phyloP scores from a whole-genome alignment of 768 basidiomycete genomes.

The Coprinopsis strossmayeri region DNA sequence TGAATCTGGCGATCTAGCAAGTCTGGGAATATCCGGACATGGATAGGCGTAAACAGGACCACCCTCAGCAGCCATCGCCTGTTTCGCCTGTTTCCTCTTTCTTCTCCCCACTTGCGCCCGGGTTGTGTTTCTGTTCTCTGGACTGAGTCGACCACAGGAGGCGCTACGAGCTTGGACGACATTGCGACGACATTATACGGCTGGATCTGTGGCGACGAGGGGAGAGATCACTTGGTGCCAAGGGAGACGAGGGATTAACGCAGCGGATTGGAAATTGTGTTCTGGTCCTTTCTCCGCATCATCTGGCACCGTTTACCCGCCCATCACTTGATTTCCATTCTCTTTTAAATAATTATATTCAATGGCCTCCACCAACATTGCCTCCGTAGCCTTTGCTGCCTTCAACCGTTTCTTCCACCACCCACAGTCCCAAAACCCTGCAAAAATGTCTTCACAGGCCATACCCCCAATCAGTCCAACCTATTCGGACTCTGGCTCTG shows the following conservation, averaged over 20 bases:
- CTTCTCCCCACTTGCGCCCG: background rate
- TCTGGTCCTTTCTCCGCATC: slow-evolving; percentile 5
- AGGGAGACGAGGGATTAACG: background rate
- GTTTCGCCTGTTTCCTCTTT: background rate
- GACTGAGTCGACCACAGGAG: background rate
- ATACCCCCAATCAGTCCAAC: background rate
- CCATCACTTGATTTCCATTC: slow-evolving; percentile 3
- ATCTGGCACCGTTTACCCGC: slow-evolving; percentile 3
- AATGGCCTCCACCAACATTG: slow-evolving; percentile 1
- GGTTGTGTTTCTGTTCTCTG: too few species aligned
- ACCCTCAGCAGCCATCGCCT: too few species aligned
- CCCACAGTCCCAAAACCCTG: background rate
- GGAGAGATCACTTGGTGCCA: background rate
- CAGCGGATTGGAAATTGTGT: background rate
- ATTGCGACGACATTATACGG: background rate
- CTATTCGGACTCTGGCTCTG: background rate
- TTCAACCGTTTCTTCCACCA: slow-evolving; percentile 7
- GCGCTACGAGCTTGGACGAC: background rate
- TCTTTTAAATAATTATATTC: too few species aligned
- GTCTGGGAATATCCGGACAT: background rate
- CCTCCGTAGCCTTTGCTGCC: slow-evolving; percentile 3
- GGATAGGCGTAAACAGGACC: too few species aligned
- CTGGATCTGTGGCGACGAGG: background rate
- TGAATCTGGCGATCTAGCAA: background rate
- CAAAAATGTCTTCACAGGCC: background rate